These are phyloP conservation scores for Starmerella roubikii DNA, from an alignment of 805 yeast genomes.

Conservation along the genomic window DNA sequence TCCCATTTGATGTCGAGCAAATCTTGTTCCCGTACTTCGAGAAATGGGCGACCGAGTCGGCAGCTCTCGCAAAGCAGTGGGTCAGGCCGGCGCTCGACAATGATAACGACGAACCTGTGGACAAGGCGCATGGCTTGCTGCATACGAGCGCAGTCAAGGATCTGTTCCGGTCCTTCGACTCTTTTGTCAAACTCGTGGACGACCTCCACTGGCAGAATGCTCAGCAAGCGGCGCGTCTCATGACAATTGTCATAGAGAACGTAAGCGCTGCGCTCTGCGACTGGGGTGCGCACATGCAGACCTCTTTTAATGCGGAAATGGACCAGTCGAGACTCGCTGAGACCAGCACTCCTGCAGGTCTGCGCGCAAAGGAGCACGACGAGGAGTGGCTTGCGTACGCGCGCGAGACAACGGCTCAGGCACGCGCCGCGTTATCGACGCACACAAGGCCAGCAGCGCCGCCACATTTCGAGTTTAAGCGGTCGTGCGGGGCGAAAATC, in stretches of 20 bases:
- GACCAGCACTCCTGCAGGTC: not conserved
- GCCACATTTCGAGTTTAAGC: constrained; percentile 45
- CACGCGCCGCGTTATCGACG: constrained; percentile 16
- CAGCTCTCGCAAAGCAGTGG: constrained; percentile 34
- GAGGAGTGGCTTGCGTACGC: constrained; percentile 29
- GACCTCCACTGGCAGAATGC: constrained; percentile 54
- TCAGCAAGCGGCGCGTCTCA: constrained; percentile 46
- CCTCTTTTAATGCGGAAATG: constrained; percentile 13
- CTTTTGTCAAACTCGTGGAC: constrained; percentile 42
- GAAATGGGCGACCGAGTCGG: constrained; percentile 33
- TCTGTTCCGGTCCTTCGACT: constrained; percentile 48
- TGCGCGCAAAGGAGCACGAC: constrained; percentile 13
- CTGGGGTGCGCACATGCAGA: constrained; percentile 32
- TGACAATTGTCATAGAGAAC: constrained; percentile 46
- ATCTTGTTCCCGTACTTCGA: constrained; percentile 38
- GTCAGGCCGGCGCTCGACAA: constrained; percentile 41
- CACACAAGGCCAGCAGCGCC: constrained; percentile 4
- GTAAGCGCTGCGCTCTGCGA: constrained; percentile 46
- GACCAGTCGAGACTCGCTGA: not conserved
- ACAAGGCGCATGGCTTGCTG: constrained; percentile 26
- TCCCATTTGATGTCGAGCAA: constrained; percentile 43
- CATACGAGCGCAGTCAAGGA: constrained; percentile 54
- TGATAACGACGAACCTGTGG: constrained; percentile 46
- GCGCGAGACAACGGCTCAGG: constrained; percentile 25
- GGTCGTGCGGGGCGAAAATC: constrained; percentile 59